Percentiles rank a stretch among this genome's conserved stretches.
Evolutionary conservation across 306 rosid genomes (phyloP).

Genomic region (Sindora glabra): DNA sequence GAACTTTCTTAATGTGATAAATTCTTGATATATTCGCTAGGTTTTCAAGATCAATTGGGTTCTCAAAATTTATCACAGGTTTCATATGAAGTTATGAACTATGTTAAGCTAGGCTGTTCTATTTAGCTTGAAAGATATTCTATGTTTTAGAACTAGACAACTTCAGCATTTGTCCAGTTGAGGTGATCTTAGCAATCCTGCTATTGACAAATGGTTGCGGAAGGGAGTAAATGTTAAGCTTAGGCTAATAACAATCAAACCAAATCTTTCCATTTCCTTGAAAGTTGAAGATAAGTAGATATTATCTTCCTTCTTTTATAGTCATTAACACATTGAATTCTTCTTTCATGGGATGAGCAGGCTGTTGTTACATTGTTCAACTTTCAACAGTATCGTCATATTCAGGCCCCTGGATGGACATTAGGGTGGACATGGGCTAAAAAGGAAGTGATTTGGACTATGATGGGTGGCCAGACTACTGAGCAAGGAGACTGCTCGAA

Average conservation of each 20-base stretch:
- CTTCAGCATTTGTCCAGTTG: too few relatives aligned
- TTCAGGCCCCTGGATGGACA: slow-evolving; percentile 86
- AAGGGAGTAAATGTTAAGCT: too few relatives aligned
- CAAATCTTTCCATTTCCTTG: background rate
- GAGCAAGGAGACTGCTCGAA: slow-evolving; percentile 95
- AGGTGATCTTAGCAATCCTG: too few relatives aligned
- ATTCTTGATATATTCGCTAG: too few relatives aligned
- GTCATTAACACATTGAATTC: background rate
- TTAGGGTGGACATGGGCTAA: slow-evolving; percentile 97
- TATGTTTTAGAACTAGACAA: too few relatives aligned
- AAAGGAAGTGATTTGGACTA: slow-evolving; percentile 91
- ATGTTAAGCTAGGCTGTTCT: too few relatives aligned
- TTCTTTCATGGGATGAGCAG: slow-evolving; percentile 37
- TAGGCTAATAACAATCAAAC: too few relatives aligned
- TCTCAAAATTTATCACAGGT: too few relatives aligned
- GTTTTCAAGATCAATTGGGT: too few relatives aligned
- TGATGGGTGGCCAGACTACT: slow-evolving; percentile 86
- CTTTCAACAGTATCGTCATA: slow-evolving; percentile 94
- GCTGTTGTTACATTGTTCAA: slow-evolving; percentile 87
- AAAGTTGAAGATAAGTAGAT: background rate
- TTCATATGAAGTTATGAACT: too few relatives aligned
- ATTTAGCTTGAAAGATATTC: too few relatives aligned
- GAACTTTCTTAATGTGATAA: slow-evolving; percentile 13
- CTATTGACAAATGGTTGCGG: too few relatives aligned
- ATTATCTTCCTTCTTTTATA: background rate